phyloP scores from a whole-genome alignment of 2,329 filamentous ascomycete genomes.

The Sarocladium strictum region DNA sequence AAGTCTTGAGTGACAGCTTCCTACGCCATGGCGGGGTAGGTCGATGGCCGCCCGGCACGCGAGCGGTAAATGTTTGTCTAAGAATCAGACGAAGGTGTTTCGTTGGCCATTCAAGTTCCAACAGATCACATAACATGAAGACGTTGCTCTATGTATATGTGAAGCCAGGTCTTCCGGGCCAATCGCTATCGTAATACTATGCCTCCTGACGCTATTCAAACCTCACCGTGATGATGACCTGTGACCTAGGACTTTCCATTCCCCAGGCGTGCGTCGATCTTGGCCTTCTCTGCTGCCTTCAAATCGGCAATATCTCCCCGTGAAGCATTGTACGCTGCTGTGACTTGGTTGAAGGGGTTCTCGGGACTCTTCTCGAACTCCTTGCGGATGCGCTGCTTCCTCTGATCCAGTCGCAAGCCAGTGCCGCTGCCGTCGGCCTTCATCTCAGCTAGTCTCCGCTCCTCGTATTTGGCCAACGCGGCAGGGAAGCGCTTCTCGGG shows the following conservation, averaged over 20 bases:
- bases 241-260: neutral
- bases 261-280: constrained; percentile 67
- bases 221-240: neutral
- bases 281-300: constrained; percentile 59
- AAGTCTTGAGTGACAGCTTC: constrained; percentile 13
- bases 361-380: constrained; percentile 94
- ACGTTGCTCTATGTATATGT: no score
- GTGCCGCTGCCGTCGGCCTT: constrained; percentile 67
- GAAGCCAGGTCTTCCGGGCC: no score
- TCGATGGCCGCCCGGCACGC: neutral
- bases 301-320: constrained; percentile 69
- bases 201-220: neutral
- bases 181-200: neutral
- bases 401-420: constrained; percentile 75
- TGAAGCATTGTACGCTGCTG: constrained; percentile 67
- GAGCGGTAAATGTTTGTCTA: no score
- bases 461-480: constrained; percentile 77
- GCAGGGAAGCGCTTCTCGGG: constrained; percentile 84
- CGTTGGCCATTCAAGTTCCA: no score
- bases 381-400: constrained; percentile 75
- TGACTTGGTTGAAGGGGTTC: constrained; percentile 90
- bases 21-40: constrained; percentile 18
- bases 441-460: constrained; percentile 76
- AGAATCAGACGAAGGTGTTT: no score
- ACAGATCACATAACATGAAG: no score